Evolutionary conservation across 2,329 filamentous ascomycete species (phyloP).

Genomic region (Verticillium nubilum): DNA sequence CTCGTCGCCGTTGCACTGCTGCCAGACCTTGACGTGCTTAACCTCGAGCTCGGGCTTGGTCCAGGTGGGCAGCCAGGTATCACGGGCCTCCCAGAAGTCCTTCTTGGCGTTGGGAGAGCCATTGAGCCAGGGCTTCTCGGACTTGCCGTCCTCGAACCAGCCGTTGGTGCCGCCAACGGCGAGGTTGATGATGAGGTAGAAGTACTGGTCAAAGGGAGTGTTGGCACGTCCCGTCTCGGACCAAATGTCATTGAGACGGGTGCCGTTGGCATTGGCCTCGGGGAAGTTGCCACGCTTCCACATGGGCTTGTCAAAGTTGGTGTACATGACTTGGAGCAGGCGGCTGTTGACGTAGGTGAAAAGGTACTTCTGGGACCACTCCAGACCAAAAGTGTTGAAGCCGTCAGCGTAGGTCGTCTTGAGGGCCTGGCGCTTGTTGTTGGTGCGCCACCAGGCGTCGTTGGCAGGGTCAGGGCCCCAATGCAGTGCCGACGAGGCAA

Average conservation of each 20-base stretch:
- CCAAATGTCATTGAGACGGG: constrained; percentile 60
- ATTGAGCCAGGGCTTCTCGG: constrained; percentile 77
- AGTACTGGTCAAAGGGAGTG: constrained; percentile 70
- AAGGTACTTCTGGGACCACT: constrained; percentile 84
- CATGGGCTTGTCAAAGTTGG: constrained; percentile 63
- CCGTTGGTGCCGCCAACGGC: constrained; percentile 75
- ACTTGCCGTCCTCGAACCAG: constrained; percentile 72
- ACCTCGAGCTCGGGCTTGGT: constrained; percentile 62
- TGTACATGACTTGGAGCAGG: constrained; percentile 75
- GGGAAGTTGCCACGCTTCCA: constrained; percentile 68
- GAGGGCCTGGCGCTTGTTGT: constrained; percentile 67
- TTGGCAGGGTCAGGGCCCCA: constrained; percentile 70
- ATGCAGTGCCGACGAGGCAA: constrained; percentile 73
- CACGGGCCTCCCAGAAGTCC: constrained; percentile 70
- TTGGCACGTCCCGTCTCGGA: constrained; percentile 51
- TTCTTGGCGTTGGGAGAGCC: constrained; percentile 57
- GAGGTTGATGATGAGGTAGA: constrained; percentile 72
- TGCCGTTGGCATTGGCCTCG: constrained; percentile 57
- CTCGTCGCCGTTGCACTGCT: constrained; percentile 61
- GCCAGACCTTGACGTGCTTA: constrained; percentile 64
- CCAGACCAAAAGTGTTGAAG: constrained; percentile 75
- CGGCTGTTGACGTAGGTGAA: constrained; percentile 82
- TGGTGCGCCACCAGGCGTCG: constrained; percentile 80
- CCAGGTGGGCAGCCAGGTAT: constrained; percentile 68
- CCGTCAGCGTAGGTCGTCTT: constrained; percentile 66